These are phyloP conservation scores for Cystofilobasidium ferigula DNA, from an alignment of 768 basidiomycete species.

Conservation along the genomic window DNA sequence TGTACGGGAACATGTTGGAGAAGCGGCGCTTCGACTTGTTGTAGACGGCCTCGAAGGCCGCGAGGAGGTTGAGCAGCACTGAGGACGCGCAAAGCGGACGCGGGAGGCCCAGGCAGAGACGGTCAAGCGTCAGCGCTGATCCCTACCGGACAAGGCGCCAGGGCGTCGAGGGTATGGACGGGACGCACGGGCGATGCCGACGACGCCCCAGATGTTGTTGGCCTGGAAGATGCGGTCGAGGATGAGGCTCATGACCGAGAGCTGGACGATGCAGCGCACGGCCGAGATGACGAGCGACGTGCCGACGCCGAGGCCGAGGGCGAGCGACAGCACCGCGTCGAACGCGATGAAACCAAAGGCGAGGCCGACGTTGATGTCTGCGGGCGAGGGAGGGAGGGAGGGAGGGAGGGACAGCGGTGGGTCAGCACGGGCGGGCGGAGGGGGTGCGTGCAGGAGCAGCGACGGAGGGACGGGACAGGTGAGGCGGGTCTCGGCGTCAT, in stretches of 20 bases:
- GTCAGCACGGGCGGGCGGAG: too few species aligned
- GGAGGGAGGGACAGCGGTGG: neutral
- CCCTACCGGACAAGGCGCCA: slow-evolving; percentile 25
- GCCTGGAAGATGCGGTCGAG: slow-evolving; percentile 47
- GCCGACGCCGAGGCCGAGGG: slow-evolving; percentile 59
- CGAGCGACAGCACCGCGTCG: slow-evolving; percentile 54
- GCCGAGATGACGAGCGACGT: slow-evolving; percentile 48
- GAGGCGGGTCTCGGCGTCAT: neutral
- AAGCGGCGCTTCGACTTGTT: slow-evolving; percentile 69
- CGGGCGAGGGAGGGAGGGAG: neutral
- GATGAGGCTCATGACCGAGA: slow-evolving; percentile 48
- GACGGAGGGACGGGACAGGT: neutral
- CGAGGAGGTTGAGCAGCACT: slow-evolving; percentile 64
- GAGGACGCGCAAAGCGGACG: neutral
- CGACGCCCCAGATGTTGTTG: slow-evolving; percentile 62
- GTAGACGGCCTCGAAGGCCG: slow-evolving; percentile 53
- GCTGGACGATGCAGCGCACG: slow-evolving; percentile 63
- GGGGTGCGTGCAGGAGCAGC: neutral
- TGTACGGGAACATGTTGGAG: slow-evolving; percentile 60
- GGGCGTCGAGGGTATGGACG: slow-evolving; percentile 4
- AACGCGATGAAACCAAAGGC: slow-evolving; percentile 65
- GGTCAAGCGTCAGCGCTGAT: neutral
- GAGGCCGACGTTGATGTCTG: slow-evolving; percentile 53
- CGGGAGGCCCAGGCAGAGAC: neutral
- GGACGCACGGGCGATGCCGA: slow-evolving; percentile 56